Conservation (phyloP, 306 rosid genomes). For the Datisca glomerata region DNA sequence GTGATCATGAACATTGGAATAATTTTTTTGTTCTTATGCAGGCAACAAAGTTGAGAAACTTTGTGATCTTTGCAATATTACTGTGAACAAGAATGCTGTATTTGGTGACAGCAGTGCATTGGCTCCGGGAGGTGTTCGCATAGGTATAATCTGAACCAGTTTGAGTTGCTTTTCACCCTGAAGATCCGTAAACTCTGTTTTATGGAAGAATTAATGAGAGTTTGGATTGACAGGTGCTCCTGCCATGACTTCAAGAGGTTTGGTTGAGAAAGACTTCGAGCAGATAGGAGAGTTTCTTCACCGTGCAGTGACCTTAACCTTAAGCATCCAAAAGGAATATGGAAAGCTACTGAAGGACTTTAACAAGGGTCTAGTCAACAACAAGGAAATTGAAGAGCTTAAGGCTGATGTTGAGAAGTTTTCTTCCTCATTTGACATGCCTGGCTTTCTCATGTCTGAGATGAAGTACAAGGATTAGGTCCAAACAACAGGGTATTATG, state of each 20-base stretch:
- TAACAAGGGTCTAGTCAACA: constrained; percentile 81
- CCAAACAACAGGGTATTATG: too few relatives aligned
- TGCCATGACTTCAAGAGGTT: constrained; percentile 95
- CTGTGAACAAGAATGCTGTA: constrained; percentile 92
- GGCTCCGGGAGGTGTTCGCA: constrained; percentile 94
- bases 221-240: constrained; percentile 52
- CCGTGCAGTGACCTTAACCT: constrained; percentile 60
- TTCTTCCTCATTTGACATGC: constrained; percentile 69
- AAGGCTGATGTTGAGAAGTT: constrained; percentile 87
- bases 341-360: constrained; percentile 93
- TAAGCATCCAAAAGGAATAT: constrained; percentile 58
- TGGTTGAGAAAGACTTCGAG: constrained; percentile 86
- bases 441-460: constrained; percentile 61
- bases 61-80: constrained; percentile 76
- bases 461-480: constrained; percentile 93
- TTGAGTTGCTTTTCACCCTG: too few relatives aligned
- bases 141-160: constrained; percentile 60
- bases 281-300: constrained; percentile 92
- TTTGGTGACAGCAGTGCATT: constrained; percentile 97
- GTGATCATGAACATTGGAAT: not conserved
- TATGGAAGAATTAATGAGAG: too few relatives aligned
- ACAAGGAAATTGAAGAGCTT: constrained; percentile 69
- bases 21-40: constrained; percentile 16
- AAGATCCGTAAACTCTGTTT: too few relatives aligned
- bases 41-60: constrained; percentile 99